phyloP scores from a whole-genome alignment of 768 basidiomycete genomes.

The Boletus coccyginus region DNA sequence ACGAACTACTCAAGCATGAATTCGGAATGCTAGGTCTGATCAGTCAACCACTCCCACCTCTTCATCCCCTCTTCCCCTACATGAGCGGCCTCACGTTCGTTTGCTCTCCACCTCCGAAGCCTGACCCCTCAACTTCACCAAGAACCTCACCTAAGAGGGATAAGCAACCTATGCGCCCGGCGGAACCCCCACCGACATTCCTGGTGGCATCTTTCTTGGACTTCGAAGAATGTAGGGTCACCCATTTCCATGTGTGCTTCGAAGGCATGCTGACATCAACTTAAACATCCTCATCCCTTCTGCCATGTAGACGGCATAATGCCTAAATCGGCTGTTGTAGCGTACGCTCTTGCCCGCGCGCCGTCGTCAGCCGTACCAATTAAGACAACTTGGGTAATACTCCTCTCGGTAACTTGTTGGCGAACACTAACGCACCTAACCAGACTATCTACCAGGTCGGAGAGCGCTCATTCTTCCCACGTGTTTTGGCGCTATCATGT shows the following conservation, averaged over 20 bases:
- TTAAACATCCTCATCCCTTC: slow-evolving; percentile 33
- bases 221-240: slow-evolving; percentile 55
- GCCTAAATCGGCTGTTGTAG: slow-evolving; percentile 37
- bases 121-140: slow-evolving; percentile 24
- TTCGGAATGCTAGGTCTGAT: slow-evolving; percentile 34
- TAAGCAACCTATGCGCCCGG: slow-evolving; percentile 17
- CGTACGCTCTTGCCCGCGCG: slow-evolving; percentile 33
- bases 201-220: slow-evolving; percentile 56
- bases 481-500: slow-evolving; percentile 45
- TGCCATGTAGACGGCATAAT: slow-evolving; percentile 36
- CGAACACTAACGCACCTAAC: not conserved
- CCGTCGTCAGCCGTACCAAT: slow-evolving; percentile 21
- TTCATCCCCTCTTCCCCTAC: slow-evolving; percentile 36
- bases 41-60: slow-evolving; percentile 44
- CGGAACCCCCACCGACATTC: slow-evolving; percentile 38
- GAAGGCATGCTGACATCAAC: not conserved
- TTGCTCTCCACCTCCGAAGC: slow-evolving; percentile 33
- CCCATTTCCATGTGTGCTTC: not conserved
- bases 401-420: not conserved
- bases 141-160: slow-evolving; percentile 30
- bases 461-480: slow-evolving; percentile 42
- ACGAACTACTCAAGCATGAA: slow-evolving; percentile 1
- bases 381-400: slow-evolving; percentile 41
- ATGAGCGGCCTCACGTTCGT: slow-evolving; percentile 49
- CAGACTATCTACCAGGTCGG: slow-evolving; percentile 26